Percentiles rank a stretch among this genome's conserved stretches.
These are phyloP conservation scores for Colletotrichum somersetense DNA, from an alignment of 2,329 filamentous ascomycete species.

Conservation along the genomic window DNA sequence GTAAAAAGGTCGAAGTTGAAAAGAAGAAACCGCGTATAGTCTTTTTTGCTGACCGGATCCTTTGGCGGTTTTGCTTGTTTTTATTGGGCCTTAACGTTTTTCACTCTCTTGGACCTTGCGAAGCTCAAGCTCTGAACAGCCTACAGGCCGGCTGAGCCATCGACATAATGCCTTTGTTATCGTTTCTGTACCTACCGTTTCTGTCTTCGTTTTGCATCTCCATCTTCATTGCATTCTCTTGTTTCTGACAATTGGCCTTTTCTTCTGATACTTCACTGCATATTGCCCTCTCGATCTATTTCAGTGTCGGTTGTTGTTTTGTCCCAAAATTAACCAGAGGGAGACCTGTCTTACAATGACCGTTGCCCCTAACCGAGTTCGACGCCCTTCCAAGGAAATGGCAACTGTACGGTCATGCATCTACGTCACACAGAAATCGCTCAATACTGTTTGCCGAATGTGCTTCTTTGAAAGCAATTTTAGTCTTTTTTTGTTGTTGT, in stretches of 20 bases:
- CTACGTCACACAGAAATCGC: background rate
- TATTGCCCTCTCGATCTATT: background rate
- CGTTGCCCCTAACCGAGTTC: too few species aligned
- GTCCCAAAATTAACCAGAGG: background rate
- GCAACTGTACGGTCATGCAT: background rate
- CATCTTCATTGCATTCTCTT: background rate
- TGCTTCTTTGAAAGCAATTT: conserved; percentile 57
- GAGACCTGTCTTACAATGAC: background rate
- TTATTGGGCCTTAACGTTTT: too few species aligned
- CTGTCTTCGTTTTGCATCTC: background rate
- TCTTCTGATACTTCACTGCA: background rate
- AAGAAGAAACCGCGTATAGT: too few species aligned
- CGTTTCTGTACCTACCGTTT: background rate
- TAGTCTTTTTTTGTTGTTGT: conserved; percentile 66
- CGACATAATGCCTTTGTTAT: background rate
- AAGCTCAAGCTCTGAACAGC: too few species aligned
- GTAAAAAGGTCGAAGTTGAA: too few species aligned
- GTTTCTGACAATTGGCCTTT: background rate
- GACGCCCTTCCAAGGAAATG: background rate
- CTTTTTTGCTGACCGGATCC: too few species aligned
- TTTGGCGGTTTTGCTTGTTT: too few species aligned
- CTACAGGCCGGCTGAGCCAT: background rate
- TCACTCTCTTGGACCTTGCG: too few species aligned
- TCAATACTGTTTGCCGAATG: conserved; percentile 6
- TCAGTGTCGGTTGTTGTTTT: background rate